Percentiles rank a stretch among this genome's conserved stretches.
Evolutionary conservation across 345 rosid genomes (phyloP).

Genomic region (Gossypium bickii): DNA sequence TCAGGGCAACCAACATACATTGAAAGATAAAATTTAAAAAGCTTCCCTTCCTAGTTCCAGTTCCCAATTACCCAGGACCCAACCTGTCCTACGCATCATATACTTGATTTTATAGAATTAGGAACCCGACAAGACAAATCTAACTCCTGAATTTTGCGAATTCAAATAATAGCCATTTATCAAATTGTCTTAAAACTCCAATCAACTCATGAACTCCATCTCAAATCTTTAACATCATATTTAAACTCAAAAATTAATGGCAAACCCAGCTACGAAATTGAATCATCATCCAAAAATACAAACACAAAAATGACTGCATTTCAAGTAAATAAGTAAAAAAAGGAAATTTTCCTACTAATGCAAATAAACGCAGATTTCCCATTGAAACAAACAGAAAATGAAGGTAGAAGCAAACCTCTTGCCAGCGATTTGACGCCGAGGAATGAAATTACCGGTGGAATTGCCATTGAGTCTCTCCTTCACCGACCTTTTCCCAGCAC

Average conservation of each 20-base stretch:
- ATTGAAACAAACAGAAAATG: background rate
- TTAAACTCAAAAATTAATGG: background rate
- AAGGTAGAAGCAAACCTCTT: constrained; percentile 50
- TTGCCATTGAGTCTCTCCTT: constrained; percentile 82
- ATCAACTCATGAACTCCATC: background rate
- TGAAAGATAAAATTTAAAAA: background rate
- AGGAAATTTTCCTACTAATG: background rate
- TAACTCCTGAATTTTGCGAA: background rate
- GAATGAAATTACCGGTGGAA: constrained; percentile 41
- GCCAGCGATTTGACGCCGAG: constrained; percentile 60
- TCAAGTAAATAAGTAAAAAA: background rate
- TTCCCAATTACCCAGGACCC: background rate
- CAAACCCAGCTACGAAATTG: background rate
- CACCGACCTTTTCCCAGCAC: constrained; percentile 43
- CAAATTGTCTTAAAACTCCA: background rate
- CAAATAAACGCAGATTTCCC: background rate
- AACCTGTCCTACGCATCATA: background rate
- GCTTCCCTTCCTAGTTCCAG: background rate
- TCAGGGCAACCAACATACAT: background rate
- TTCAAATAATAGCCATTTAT: background rate
- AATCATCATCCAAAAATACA: background rate
- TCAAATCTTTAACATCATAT: background rate
- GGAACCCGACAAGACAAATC: background rate
- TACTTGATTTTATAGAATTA: background rate
- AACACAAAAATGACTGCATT: background rate